Conservation (phyloP, 2,329 filamentous ascomycete genomes). For the Camillea tinctor region DNA sequence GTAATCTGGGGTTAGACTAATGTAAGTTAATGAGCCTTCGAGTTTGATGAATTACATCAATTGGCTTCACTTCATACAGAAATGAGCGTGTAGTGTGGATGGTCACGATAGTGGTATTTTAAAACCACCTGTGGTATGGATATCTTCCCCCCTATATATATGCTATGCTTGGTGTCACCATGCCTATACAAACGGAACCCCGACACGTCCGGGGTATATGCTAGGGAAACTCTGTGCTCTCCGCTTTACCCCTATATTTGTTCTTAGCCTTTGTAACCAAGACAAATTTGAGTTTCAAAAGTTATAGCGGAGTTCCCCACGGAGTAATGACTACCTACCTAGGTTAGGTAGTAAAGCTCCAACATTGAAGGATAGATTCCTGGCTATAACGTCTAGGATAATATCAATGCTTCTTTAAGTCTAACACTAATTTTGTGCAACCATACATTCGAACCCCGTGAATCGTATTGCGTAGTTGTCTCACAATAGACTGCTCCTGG, state of each 20-base stretch:
- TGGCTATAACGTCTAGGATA: not conserved
- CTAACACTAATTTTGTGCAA: not conserved
- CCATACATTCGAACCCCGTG: not conserved
- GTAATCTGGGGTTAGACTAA: not conserved
- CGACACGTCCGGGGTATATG: slow-evolving; percentile 8
- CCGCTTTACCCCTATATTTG: not conserved
- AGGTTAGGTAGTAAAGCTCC: not conserved
- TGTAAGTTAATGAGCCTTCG: not conserved
- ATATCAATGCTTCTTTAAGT: not conserved
- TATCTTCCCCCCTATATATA: slow-evolving; percentile 4
- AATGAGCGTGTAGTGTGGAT: not conserved
- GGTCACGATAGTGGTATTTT: not conserved
- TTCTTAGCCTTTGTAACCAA: not conserved
- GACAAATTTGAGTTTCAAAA: not conserved
- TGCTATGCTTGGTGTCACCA: not conserved
- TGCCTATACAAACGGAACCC: slow-evolving; percentile 8
- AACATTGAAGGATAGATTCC: not conserved
- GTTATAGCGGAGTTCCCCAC: not conserved
- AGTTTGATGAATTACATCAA: not conserved
- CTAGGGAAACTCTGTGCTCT: not conserved
- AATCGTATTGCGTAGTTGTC: not conserved
- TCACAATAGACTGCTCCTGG: not conserved
- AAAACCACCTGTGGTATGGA: not conserved
- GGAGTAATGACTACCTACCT: not conserved
- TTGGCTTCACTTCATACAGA: not conserved